Percentiles rank a stretch among this genome's conserved stretches.
These are phyloP conservation scores for Fallopia convolvulus DNA, from an alignment of 148 eudicot genomes.

Conservation along the genomic window DNA sequence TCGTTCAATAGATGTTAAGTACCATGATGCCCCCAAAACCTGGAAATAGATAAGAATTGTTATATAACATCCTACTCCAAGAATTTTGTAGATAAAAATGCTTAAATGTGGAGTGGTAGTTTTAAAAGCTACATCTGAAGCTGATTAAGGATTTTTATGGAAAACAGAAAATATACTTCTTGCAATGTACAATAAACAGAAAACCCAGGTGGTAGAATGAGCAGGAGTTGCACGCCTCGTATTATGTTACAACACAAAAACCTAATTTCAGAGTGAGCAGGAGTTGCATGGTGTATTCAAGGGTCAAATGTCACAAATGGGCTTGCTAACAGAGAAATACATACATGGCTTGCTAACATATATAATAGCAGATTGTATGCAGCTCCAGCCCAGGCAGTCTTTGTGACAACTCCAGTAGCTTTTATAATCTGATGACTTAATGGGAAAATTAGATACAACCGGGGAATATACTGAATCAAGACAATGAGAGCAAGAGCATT, in stretches of 20 bases:
- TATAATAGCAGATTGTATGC: conserved; percentile 84
- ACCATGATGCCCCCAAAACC: conserved; percentile 98
- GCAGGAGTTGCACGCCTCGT: neutral
- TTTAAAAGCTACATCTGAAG: neutral
- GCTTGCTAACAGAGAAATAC: conserved; percentile 19
- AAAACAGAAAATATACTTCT: neutral
- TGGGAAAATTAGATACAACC: conserved; percentile 88
- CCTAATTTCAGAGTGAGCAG: neutral
- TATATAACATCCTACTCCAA: neutral
- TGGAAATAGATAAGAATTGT: conserved; percentile 14
- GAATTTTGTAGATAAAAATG: neutral
- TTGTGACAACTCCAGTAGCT: conserved; percentile 94
- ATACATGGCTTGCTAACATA: conserved; percentile 96
- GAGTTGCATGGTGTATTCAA: neutral
- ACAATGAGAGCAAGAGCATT: conserved; percentile 97
- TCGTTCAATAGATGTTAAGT: conserved; percentile 78
- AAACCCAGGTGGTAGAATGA: neutral
- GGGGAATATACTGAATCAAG: conserved; percentile 81
- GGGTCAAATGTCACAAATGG: neutral
- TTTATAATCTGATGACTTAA: conserved; percentile 83
- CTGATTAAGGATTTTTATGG: neutral
- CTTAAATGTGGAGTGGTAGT: neutral
- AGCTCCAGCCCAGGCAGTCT: conserved; percentile 99
- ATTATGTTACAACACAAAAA: neutral
- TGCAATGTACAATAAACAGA: neutral